Evolutionary conservation across 176 grass and related monocot genomes (phyloP), one percentile per base, ranked within the genome.

Genomic region (Cenchrus fungigraminus): DNA sequence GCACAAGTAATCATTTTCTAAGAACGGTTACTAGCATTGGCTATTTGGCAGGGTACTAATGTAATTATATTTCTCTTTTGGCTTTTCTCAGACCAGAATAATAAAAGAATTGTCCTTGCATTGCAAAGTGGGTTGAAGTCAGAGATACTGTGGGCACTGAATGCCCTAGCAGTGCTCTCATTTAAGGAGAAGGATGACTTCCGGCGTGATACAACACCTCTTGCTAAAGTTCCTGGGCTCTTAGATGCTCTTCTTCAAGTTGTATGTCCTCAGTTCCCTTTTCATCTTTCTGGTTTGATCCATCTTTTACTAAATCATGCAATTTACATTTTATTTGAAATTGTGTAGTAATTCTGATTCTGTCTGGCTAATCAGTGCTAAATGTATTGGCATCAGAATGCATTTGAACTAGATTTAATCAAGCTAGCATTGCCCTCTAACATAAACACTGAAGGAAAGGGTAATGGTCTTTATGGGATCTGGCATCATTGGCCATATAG

Each of bases 161-260:
- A 99, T 76, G 84, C 97, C 53, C 88, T 99, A 76, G 94, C 91
- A 25, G 70, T 94, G 49, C 93, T 99, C 86, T 99, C 97, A 20
- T 99, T 99, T 86, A 99, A 99, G 78, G 97, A 99, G 71, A 99
- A 99, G 76, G 97, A 99, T 79, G 97, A 99, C 44, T 17, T 92
- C 50, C 91, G 97, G 9, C 80, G 91, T 78, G 97, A 99, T 87
- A 80, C 91, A 46, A 91, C 92, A 72, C 80, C 97, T 45, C 93
- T 99, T 76, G 88, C 93, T 83, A 99, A 94, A 91, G 89, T 99
- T 69, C 86, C 97, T 82, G 97, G 97, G 55, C 86, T 99, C 29
- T 86, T 99, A 79, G 97, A 99, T 84, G 88, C 93, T 76, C 87
- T 99, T 82, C 97, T 99, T 91, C 97, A 96, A 94, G 97, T 99